Evolutionary conservation across 441 rosid genomes (phyloP), one percentile per base, ranked within the genome.

Genomic region (Melastoma candidum): DNA sequence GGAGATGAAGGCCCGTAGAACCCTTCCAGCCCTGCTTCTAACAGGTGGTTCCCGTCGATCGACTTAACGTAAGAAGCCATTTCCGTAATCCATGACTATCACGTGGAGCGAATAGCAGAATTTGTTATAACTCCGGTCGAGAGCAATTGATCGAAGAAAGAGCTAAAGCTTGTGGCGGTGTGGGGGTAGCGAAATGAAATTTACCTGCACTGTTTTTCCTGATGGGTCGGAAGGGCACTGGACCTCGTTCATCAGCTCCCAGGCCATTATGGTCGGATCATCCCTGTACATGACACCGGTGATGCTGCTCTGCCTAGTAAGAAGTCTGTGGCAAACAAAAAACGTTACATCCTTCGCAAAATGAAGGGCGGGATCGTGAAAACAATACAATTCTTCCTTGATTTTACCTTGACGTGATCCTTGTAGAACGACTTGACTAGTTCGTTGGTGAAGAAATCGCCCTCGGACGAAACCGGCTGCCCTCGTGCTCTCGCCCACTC

Each of bases 201-300:
- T 55, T 61, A 77, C 77, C 25, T 74, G 45, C 1, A 72, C 4
- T 8, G 69, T 77, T 49, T 67, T 69, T 14, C 85, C 76, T 10
- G 82, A 71, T 61, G 60, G 56, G 39, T 83, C 83, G 12, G 55
- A 58, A 59, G 46, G 73, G 71, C 82, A 78, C 11, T 72, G 74
- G 12, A 85, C 82, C 60, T 81, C 87, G 29, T 81, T 83, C 61
- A 78, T 79, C 8, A 81, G 76, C 54, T 84, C 87, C 87, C 87
- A 81, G n/a, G 68, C 87, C 82, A 84, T 81, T 57, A 78, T 75
- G 2, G 79, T 55, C 3, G 82, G 73, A 10, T 83, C 87, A 22
- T 77, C 80, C 57, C 68, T 75, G 59, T 83, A 79, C 26, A 71
- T 73, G 12, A 71, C 56, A 46, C 69, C 48, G 4, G 79, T 72